Base-by-base conservation (phyloP, 352 stramenopile genomes). In the Phytophthora quininea region DNA sequence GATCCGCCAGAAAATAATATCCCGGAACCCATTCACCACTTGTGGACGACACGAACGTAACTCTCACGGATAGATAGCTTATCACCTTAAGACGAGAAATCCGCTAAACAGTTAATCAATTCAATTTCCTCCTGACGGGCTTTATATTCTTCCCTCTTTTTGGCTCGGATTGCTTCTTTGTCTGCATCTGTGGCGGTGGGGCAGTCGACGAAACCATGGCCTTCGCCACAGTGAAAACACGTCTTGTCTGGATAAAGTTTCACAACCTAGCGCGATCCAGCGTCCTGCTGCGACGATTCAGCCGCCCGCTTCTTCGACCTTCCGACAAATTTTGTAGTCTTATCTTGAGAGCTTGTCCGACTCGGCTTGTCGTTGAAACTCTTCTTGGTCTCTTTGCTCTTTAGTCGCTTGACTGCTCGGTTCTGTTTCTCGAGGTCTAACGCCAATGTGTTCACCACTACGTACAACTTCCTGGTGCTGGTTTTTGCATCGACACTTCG, bases 81-180 rank as follows among this genome's bases (percentile, higher is more conserved):
- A n/a, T n/a, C n/a, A n/a, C n/a, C n/a, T n/a, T n/a, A n/a, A n/a
- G n/a, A n/a, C n/a, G n/a, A n/a, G n/a, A n/a, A n/a, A n/a, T n/a
- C n/a, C n/a, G n/a, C n/a, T n/a, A n/a, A n/a, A n/a, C n/a, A n/a
- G n/a, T n/a, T n/a, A n/a, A n/a, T n/a, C n/a, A n/a, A n/a, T n/a
- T n/a, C n/a, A n/a, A n/a, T n/a, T n/a, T n/a, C n/a, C n/a, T 9
- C 57, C 4, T 14, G 56, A 19, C 11, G n/a, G n/a, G n/a, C n/a
- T n/a, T 56, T 54, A 46, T 32, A 63, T n/a, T 63, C 56, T 31
- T 45, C 56, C 11, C 33, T n/a, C 0, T 30, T 49, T 35, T 52
- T 64, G 32, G n/a, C 57, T 35, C 59, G 29, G 9, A 67, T 67
- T 9, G 51, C 59, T 27, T 15, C 45, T 61, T 67, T 67, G 5